Percentiles rank a stretch among this genome's conserved stretches.
These are phyloP conservation scores for Ogataea pignaliae DNA, from an alignment of 805 yeast species.

Conservation along the genomic window DNA sequence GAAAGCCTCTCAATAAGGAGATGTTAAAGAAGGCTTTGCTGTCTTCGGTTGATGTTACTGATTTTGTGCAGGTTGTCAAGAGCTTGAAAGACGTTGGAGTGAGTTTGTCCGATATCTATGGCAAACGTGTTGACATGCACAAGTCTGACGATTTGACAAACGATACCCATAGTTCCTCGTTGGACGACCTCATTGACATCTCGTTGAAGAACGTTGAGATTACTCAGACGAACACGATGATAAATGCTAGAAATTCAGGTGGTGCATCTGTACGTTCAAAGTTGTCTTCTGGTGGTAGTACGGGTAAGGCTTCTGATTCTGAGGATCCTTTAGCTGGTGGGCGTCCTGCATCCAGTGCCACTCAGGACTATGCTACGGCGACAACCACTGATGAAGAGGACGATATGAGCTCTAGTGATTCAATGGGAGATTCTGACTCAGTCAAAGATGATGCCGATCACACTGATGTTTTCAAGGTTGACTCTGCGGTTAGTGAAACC, in stretches of 20 bases:
- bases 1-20: neutral
- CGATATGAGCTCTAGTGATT: neutral
- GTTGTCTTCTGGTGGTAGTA: neutral
- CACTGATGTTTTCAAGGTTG: neutral
- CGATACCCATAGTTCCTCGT: too few relatives aligned
- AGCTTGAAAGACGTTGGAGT: neutral
- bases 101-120: neutral
- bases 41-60: neutral
- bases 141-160: too few relatives aligned
- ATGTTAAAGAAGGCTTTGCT: neutral
- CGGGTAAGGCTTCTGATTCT: conserved; percentile 4
- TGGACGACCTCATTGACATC: too few relatives aligned
- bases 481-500: conserved; percentile 6
- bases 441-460: neutral
- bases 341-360: neutral
- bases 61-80: neutral
- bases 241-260: too few relatives aligned
- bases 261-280: too few relatives aligned
- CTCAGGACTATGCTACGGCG: neutral
- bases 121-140: too few relatives aligned
- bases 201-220: too few relatives aligned
- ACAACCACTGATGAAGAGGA: neutral
- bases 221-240: too few relatives aligned
- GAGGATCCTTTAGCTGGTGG: neutral
- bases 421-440: conserved; percentile 1